Conservation (phyloP, 495 filamentous ascomycete genomes). For the Tirmania nivea region DNA sequence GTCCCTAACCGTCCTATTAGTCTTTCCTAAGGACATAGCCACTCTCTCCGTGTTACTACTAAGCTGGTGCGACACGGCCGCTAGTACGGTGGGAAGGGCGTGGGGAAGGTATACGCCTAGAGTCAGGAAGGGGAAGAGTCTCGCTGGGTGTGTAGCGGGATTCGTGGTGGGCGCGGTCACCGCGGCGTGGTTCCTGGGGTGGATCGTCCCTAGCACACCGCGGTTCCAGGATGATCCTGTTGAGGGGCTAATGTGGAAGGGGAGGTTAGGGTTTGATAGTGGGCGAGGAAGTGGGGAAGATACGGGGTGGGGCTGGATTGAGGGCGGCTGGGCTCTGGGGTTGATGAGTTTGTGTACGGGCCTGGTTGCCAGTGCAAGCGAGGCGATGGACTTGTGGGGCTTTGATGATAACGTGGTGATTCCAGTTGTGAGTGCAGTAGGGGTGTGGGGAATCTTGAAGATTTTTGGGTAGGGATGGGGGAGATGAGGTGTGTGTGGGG, state of each 20-base stretch:
- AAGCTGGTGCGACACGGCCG: constrained; percentile 95
- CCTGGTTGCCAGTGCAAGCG: constrained; percentile 63
- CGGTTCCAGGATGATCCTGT: constrained; percentile 40
- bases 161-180: constrained; percentile 59
- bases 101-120: constrained; percentile 74
- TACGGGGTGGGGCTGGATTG: constrained; percentile 25
- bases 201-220: constrained; percentile 46
- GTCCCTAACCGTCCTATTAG: constrained; percentile 61
- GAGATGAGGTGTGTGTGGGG: not conserved
- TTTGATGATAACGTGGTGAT: constrained; percentile 98
- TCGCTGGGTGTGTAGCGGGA: constrained; percentile 73
- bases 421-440: constrained; percentile 70
- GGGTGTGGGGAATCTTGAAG: constrained; percentile 86
- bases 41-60: constrained; percentile 73
- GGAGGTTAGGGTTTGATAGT: constrained; percentile 2
- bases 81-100: constrained; percentile 71
- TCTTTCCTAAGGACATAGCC: constrained; percentile 86
- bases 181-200: constrained; percentile 72
- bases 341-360: constrained; percentile 75
- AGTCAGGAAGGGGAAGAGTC: constrained; percentile 67
- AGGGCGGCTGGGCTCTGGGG: constrained; percentile 53
- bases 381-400: constrained; percentile 73
- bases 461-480: constrained; percentile 47
- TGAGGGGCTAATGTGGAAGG: constrained; percentile 27
- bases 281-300: constrained; percentile 5